A percentile compares a stretch with the other conserved stretches of the same genome.
Evolutionary conservation across 2,329 filamentous ascomycete genomes (phyloP).

Genomic region (Graphilbum fragrans): DNA sequence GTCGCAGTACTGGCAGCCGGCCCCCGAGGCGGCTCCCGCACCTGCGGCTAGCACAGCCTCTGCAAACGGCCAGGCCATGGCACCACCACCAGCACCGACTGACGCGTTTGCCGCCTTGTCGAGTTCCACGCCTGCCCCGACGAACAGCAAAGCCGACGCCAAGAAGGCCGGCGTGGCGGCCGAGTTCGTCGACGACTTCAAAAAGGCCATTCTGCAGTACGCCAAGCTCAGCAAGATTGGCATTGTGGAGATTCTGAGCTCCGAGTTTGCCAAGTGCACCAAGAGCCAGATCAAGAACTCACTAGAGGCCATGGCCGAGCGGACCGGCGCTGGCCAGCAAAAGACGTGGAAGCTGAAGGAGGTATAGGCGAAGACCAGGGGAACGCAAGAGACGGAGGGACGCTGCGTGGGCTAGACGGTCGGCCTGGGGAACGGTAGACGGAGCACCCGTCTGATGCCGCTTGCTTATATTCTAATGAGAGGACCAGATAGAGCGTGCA

Average conservation of each 20-base stretch:
- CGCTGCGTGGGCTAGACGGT: too few relatives aligned
- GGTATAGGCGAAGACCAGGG: not conserved
- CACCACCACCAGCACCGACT: slow-evolving; percentile 11
- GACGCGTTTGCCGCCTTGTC: slow-evolving; percentile 11
- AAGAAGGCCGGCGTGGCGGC: slow-evolving; percentile 35
- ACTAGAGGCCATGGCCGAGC: slow-evolving; percentile 50
- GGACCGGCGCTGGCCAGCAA: slow-evolving; percentile 37
- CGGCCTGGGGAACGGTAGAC: too few relatives aligned
- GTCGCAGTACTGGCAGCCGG: slow-evolving; percentile 59
- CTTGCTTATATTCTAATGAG: too few relatives aligned
- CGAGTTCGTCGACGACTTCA: slow-evolving; percentile 54
- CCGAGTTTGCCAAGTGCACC: slow-evolving; percentile 57
- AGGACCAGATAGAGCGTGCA: too few relatives aligned
- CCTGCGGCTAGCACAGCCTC: not conserved
- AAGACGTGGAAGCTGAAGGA: slow-evolving; percentile 50
- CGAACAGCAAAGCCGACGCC: slow-evolving; percentile 4
- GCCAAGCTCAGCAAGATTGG: slow-evolving; percentile 55
- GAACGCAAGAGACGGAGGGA: too few relatives aligned
- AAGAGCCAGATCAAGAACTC: slow-evolving; percentile 62
- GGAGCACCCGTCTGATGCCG: too few relatives aligned
- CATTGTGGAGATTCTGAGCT: slow-evolving; percentile 63
- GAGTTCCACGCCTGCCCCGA: not conserved
- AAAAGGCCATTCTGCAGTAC: slow-evolving; percentile 50
- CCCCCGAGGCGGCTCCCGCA: slow-evolving; percentile 4
- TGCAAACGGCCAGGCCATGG: slow-evolving; percentile 8